phyloP scores from a whole-genome alignment of 2,329 filamentous ascomycete genomes.

The Botrytis fabae region DNA sequence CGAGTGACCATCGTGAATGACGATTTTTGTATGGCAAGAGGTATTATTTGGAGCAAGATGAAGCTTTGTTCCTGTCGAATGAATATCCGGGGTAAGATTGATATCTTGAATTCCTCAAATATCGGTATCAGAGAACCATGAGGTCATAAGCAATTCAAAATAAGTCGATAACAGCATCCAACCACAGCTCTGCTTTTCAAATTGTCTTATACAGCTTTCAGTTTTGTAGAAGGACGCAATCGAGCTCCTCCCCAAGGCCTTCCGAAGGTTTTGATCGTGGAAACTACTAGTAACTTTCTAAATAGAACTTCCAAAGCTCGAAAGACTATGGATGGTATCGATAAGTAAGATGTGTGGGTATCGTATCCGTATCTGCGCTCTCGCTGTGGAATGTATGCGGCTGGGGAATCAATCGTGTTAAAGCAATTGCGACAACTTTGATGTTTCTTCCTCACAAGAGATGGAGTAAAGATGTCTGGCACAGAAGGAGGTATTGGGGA shows the following conservation, averaged over 20 bases:
- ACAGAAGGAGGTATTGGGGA: background rate
- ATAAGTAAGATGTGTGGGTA: constrained; percentile 16
- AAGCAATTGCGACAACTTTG: constrained; percentile 1
- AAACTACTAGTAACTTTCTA: background rate
- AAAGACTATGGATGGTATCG: constrained; percentile 9
- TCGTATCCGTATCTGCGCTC: background rate
- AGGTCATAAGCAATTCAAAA: constrained; percentile 17
- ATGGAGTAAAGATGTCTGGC: background rate
- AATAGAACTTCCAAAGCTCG: background rate
- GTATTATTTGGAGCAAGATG: background rate
- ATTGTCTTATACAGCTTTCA: background rate
- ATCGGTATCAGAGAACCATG: constrained; percentile 8
- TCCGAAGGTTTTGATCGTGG: background rate
- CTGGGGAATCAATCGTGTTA: background rate
- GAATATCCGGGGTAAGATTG: background rate
- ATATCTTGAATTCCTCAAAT: background rate
- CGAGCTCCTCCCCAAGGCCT: background rate
- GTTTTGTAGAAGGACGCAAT: background rate
- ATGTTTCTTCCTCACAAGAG: background rate
- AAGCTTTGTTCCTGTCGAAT: background rate
- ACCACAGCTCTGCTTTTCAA: constrained; percentile 1
- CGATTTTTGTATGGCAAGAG: background rate
- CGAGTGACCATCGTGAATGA: constrained; percentile 35
- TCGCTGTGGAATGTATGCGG: background rate
- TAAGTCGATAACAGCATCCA: background rate